Base-by-base conservation (phyloP, 2,329 filamentous ascomycete species). In the Aplosporella prunicola region DNA sequence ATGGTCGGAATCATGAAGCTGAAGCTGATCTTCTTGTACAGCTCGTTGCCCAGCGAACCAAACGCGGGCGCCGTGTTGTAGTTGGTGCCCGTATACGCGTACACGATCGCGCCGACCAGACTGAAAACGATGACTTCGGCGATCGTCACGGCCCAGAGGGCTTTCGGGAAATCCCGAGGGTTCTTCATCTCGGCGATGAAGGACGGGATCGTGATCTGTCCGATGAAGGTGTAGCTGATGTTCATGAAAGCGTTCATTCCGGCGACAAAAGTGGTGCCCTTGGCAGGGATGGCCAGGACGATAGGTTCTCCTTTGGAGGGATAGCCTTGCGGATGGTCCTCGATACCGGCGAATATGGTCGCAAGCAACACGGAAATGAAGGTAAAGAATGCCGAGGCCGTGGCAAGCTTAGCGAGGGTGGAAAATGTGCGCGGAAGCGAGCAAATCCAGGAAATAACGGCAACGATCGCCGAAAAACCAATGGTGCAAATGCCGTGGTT, bases 1-100 rank as follows among this genome's bases (percentile, higher is more conserved):
- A 95, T 72, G 0, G 88, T 95, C 0, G 88, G 88, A 20, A 95
- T 82, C 87, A 94, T 94, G 66, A 95, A 93, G 9, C 82, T 87
- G 61, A 93, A 95, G 0, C 84, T 75, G 2, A 91, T 72, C 66
- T 94, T 94, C 65, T 91, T 87, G 64, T 80, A 91, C 2, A 80
- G 46, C 14, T 74, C 68, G 31, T 83, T 75, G 27, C 81, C 71
- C 15, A 95, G 67, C 1, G 84, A 88, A 9, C 86, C 87, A 48
- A 95, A 95, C 0, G 88, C 88, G 0, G 88, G 88, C 0, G 83
- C 68, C 0, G 81, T 88, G 63, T 87, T 85, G 67, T 94, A 94
- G 54, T 93, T 80, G 36, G 81, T 88, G 32, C 88, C 88, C 0
- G 82, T 87, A 56, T 85, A 93, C n/a, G 71, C 82, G 56, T 93